A percentile compares a stretch with the other conserved stretches of the same genome.
Evolutionary conservation across 345 rosid genomes (phyloP).

Genomic region (Melaleuca alternifolia): DNA sequence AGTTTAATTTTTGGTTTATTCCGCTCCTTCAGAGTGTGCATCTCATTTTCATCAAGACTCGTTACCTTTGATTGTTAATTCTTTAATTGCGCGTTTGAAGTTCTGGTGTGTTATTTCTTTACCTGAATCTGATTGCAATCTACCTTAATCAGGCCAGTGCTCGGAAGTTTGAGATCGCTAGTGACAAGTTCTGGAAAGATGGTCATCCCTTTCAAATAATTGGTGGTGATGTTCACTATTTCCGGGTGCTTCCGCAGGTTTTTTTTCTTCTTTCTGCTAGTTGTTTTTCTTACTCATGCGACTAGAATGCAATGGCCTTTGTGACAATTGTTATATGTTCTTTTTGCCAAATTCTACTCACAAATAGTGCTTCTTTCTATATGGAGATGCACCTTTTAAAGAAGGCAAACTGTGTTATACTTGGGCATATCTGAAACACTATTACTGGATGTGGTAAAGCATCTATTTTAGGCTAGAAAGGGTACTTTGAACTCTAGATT

Average conservation of each 20-base stretch:
- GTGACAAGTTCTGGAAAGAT: conserved; percentile 81
- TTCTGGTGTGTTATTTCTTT: background rate
- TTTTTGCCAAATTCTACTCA: background rate
- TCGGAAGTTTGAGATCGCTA: conserved; percentile 47
- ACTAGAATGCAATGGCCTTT: background rate
- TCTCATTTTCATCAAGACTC: background rate
- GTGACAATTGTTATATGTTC: background rate
- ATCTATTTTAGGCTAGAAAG: background rate
- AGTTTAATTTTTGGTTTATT: background rate
- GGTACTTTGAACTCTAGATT: background rate
- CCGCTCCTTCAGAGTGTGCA: background rate
- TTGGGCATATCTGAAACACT: background rate
- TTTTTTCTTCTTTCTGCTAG: background rate
- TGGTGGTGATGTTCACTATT: conserved; percentile 94
- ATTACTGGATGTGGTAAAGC: background rate
- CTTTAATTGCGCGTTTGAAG: rapidly evolving
- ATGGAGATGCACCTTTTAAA: background rate
- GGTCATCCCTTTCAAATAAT: conserved; percentile 61
- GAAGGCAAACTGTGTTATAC: background rate
- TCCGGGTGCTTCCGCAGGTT: conserved; percentile 84
- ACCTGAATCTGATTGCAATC: background rate
- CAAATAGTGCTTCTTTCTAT: background rate
- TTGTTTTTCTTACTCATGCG: background rate
- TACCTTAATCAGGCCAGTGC: conserved; percentile 12
- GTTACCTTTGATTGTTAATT: background rate